Conservation (phyloP, 176 grass and related monocot genomes). For the Sorghum bicolor region DNA sequence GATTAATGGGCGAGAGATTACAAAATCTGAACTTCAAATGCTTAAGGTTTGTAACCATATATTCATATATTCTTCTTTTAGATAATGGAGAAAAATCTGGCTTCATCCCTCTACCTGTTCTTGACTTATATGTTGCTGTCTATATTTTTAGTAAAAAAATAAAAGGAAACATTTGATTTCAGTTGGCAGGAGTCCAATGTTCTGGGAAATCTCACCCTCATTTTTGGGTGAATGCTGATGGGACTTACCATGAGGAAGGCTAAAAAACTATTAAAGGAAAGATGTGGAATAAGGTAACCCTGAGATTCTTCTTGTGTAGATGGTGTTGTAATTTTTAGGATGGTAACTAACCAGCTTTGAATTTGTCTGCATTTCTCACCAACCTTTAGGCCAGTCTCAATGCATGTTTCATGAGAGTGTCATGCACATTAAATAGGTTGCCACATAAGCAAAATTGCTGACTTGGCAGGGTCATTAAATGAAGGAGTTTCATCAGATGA, state of each 20-base stretch:
- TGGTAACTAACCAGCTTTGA: no score
- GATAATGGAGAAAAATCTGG: no score
- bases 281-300: constrained; percentile 87
- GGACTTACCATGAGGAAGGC: constrained; percentile 92
- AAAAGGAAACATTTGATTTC: constrained; percentile 20
- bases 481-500: no score
- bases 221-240: constrained; percentile 99
- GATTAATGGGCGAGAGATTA: constrained; percentile 93
- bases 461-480: no score
- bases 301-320: constrained; percentile 17
- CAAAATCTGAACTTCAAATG: constrained; percentile 81
- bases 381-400: no score
- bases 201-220: constrained; percentile 95
- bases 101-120: neutral
- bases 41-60: constrained; percentile 62
- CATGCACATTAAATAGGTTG: no score
- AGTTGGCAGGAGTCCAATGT: constrained; percentile 97
- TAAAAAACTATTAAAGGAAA: constrained; percentile 84
- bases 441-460: no score
- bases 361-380: no score
- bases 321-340: no score
- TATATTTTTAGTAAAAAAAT: no score
- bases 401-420: no score
- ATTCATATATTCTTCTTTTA: neutral
- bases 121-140: constrained; percentile 13